Conservation (phyloP, 2,329 filamentous ascomycete genomes). For the Sphaceloma murrayae region DNA sequence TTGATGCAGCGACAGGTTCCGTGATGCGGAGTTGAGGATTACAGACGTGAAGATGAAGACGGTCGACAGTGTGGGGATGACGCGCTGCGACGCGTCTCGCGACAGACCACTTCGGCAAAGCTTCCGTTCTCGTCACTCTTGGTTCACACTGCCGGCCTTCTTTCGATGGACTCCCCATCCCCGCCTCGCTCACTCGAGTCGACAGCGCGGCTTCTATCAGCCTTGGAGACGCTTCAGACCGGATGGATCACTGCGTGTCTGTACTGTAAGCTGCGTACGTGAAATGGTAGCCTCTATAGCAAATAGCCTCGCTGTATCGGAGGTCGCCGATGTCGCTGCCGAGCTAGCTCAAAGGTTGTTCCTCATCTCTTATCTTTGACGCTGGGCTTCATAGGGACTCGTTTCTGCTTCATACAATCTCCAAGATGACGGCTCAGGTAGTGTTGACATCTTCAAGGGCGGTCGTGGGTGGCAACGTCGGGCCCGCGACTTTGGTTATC, state of each 20-base stretch:
- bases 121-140: not conserved
- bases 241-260: too few relatives aligned
- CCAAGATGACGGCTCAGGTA: not conserved
- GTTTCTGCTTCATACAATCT: too few relatives aligned
- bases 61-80: not conserved
- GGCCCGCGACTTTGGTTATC: conserved; percentile 73
- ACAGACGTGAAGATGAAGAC: not conserved
- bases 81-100: conserved; percentile 11
- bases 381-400: too few relatives aligned
- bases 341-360: not conserved
- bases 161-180: too few relatives aligned
- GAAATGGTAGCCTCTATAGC: too few relatives aligned
- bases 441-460: conserved; percentile 79
- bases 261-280: too few relatives aligned
- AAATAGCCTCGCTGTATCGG: not conserved
- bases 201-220: too few relatives aligned
- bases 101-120: conserved; percentile 15
- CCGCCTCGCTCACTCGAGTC: too few relatives aligned
- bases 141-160: too few relatives aligned
- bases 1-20: not conserved
- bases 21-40: not conserved
- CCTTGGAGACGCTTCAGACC: too few relatives aligned
- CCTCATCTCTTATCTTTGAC: not conserved
- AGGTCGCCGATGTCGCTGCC: conserved; percentile 7
- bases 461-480: conserved; percentile 66